phyloP scores from a whole-genome alignment of 805 yeast species.

The Clavispora vitiphila region DNA sequence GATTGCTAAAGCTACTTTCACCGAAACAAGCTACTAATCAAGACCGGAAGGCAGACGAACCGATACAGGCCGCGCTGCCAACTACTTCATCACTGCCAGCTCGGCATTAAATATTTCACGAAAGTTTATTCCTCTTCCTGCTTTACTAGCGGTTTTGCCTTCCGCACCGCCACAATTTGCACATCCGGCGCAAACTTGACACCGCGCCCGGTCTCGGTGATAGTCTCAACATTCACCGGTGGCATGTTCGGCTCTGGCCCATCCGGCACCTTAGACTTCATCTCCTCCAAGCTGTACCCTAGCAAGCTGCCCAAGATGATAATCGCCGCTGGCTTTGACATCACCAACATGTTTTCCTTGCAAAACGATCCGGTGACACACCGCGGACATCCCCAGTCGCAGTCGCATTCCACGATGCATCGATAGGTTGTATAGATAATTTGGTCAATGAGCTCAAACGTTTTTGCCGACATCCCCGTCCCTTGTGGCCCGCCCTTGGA shows the following conservation, averaged over 20 bases:
- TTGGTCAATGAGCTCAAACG: conserved; percentile 71
- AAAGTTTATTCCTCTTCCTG: too few relatives aligned
- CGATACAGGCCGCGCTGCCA: too few relatives aligned
- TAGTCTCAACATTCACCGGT: conserved; percentile 60
- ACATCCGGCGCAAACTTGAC: conserved; percentile 64
- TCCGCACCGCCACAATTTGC: conserved; percentile 23
- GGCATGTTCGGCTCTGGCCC: conserved; percentile 83
- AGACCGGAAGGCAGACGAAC: too few relatives aligned
- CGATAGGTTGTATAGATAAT: conserved; percentile 56
- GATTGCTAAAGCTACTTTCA: too few relatives aligned
- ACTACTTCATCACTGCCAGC: too few relatives aligned
- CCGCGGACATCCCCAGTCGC: conserved; percentile 76
- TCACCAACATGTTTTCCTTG: conserved; percentile 72
- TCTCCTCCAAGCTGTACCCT: conserved; percentile 46
- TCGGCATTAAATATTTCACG: too few relatives aligned
- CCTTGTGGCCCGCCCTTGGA: conserved; percentile 77
- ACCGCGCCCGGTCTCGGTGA: conserved; percentile 46
- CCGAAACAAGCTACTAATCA: too few relatives aligned
- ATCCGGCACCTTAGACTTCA: conserved; percentile 43
- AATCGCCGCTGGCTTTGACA: conserved; percentile 82
- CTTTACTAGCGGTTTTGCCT: neutral
- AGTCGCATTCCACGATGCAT: conserved; percentile 59
- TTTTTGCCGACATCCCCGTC: conserved; percentile 72
- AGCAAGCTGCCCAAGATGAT: conserved; percentile 60
- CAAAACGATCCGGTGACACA: conserved; percentile 86